Evolutionary conservation across 129 eudicot genomes (phyloP), one percentile per base, ranked within the genome.

Genomic region (Tagetes patula): DNA sequence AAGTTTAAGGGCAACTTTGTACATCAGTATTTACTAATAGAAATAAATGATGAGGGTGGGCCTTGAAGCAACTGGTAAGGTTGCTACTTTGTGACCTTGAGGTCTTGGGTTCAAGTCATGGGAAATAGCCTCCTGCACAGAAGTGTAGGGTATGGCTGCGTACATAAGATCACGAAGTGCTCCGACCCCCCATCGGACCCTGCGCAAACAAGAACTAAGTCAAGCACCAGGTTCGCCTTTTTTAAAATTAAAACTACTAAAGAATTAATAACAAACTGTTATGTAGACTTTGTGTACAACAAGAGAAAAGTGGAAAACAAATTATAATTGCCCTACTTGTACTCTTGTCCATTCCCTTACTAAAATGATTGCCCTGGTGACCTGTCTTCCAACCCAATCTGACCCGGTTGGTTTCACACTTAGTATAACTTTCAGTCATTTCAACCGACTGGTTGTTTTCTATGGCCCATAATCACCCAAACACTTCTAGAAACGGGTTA

Each of bases 271-370:
- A 58, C 6, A 31, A 31, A 58, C 8, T 58, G 39, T 58, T 3
- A 32, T 8, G 40, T 58, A 7, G 32, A 33, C 64, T 58, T 58
- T 58, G 64, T 58, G 39, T 58, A 32, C 40, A 9, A 10, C 39
- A 58, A 31, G 38, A 58, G 64, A 58, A 9, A 8, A 56, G 64
- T 58, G 64, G 39, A 58, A 31, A 58, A 58, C 64, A 58, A 58
- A 31, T 30, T 11, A 11, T 37, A 55, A 12, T 27, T 58, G 64
- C 39, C 8, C n/a, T 2, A 1, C 64, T 58, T 58, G 64, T 14
- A 33, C 39, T 8, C 64, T 58, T 58, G 64, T 39, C n/a, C n/a
- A 33, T 31, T 32, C 38, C 13, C 40, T 58, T 58, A 31, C 64
- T 33, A 31, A 32, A 8, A 31, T 58, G 0, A 58, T 58, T 58